Percentiles rank a stretch among this genome's conserved stretches.
Evolutionary conservation across 2,329 filamentous ascomycete genomes (phyloP).

Genomic region (Bertia moriformis): DNA sequence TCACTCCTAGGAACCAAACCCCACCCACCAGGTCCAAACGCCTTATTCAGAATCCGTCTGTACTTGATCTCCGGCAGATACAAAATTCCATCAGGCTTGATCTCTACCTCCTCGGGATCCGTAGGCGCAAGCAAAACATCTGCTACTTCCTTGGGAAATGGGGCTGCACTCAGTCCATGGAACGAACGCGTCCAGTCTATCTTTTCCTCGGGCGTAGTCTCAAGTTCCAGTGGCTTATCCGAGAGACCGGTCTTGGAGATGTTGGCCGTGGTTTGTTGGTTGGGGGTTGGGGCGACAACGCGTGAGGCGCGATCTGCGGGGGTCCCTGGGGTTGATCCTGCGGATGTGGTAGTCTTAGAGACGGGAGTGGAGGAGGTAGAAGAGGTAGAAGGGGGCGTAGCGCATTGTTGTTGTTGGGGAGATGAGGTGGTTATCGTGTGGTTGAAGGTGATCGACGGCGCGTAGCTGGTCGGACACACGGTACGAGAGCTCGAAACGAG

Average conservation of each 20-base stretch:
- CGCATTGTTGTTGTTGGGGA: slow-evolving; percentile 2
- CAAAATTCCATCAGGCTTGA: slow-evolving; percentile 62
- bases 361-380: slow-evolving; percentile 1
- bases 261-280: background rate
- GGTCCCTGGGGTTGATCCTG: background rate
- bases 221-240: background rate
- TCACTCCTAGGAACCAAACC: slow-evolving; percentile 57
- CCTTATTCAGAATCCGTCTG: slow-evolving; percentile 51
- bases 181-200: slow-evolving; percentile 52
- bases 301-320: background rate
- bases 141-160: slow-evolving; percentile 44
- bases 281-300: background rate
- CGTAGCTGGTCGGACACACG: background rate
- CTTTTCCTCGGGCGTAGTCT: background rate
- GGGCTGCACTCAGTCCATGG: slow-evolving; percentile 42
- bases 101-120: slow-evolving; percentile 49
- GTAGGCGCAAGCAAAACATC: slow-evolving; percentile 43
- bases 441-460: background rate
- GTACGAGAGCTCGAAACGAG: no score
- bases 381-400: background rate
- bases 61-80: slow-evolving; percentile 69
- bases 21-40: slow-evolving; percentile 64
- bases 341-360: slow-evolving; percentile 2
- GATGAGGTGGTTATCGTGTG: slow-evolving; percentile 1
- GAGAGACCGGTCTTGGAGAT: background rate